Base-by-base conservation (phyloP, 2,329 filamentous ascomycete genomes). In the Dactylellina sp. region DNA sequence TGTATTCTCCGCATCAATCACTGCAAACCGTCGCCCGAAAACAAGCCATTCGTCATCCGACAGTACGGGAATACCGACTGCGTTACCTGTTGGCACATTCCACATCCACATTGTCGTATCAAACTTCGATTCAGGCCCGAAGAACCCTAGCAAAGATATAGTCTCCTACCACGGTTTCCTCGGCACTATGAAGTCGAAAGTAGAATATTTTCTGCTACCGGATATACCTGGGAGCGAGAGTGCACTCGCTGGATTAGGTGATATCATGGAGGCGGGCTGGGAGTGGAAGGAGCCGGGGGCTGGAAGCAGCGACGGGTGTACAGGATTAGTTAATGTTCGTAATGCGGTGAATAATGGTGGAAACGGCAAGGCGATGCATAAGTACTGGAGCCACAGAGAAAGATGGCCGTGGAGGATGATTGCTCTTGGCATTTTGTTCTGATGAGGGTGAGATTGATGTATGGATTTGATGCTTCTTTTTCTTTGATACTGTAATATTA, bases 371-470 rank as follows among this genome's bases (percentile, higher is more conserved):
- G 62, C 61, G 28, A 66, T 68, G 61, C 61, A 75, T 57, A 75
- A 75, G 57, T 75, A 75, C 47, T 75, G 62, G 61, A 66, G 71
- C 47, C 71, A 75, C 60, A 68, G 49, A 11, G 71, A 75, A 16
- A 56, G 71, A 28, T 62, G 39, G 56, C 49, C 56, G 20, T 75
- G 71, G 71, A 75, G 63, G 71, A 75, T 66, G 63, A 68, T 75
- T 40, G 18, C 62, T 57, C 49, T 75, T 39, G 62, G 62, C n/a
- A 75, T 62, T 16, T 53, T 75, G 24, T 75, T 75, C 24, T 75
- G 46, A 70, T 7, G 6, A 1, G 52, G 40, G 18, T 7, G 1
- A 24, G 39, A 42, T 42, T 42, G 6, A n/a, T n/a, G 20, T 28
- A 14, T 12, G 6, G 39, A 46, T 47, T 46, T n/a, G 40, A 20